phyloP scores from a whole-genome alignment of 208 protist genomes.

The Trypanosomatidae sp. region DNA sequence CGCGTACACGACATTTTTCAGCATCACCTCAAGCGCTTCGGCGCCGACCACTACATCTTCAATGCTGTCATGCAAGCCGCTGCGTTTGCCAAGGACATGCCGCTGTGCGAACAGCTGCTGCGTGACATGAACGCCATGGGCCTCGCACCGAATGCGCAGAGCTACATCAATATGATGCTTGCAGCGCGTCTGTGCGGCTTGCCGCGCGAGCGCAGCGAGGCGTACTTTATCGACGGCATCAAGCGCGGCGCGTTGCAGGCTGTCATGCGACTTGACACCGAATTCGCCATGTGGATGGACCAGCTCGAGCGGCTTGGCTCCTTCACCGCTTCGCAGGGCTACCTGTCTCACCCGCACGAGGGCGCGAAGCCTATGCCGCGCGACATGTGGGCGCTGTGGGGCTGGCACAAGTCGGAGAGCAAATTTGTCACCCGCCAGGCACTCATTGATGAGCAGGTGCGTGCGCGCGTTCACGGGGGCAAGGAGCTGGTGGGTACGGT shows the following conservation, averaged over 20 bases:
- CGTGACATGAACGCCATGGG: slow-evolving; percentile 55
- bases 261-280: slow-evolving; percentile 79
- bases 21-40: slow-evolving; percentile 80
- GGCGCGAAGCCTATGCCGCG: slow-evolving; percentile 68
- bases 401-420: slow-evolving; percentile 70
- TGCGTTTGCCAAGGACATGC: slow-evolving; percentile 69
- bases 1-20: slow-evolving; percentile 63
- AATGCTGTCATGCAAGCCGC: slow-evolving; percentile 85
- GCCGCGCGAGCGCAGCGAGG: slow-evolving; percentile 42
- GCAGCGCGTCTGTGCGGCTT: slow-evolving; percentile 35
- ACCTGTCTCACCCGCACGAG: slow-evolving; percentile 73
- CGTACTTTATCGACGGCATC: slow-evolving; percentile 65
- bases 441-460: slow-evolving; percentile 54
- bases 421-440: slow-evolving; percentile 67
- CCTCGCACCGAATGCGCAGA: slow-evolving; percentile 78
- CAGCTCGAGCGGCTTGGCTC: slow-evolving; percentile 81
- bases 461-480: slow-evolving; percentile 39
- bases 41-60: slow-evolving; percentile 86
- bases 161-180: slow-evolving; percentile 88
- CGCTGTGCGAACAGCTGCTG: slow-evolving; percentile 47
- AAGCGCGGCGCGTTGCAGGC: slow-evolving; percentile 31
- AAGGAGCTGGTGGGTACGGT: slow-evolving; percentile 65
- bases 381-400: slow-evolving; percentile 84
- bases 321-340: slow-evolving; percentile 52
- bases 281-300: slow-evolving; percentile 88